Conservation (phyloP, 352 stramenopile species). For the Hyaloperonospora arabidopsidis region DNA sequence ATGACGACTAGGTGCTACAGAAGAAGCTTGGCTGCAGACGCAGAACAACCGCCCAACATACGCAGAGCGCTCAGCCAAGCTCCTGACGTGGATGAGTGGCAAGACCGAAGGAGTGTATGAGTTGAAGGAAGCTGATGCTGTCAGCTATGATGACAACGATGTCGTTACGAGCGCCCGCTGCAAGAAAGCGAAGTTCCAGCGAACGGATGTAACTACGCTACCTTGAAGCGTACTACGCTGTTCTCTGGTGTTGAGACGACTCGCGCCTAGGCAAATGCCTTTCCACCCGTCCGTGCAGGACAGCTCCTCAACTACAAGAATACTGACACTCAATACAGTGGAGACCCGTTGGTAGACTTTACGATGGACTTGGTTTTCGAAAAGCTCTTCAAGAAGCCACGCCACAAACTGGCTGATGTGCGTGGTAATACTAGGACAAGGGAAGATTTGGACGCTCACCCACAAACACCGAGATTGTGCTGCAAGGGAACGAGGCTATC, state of each 20-base stretch:
- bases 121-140: slow-evolving; percentile 17
- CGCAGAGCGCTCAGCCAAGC: slow-evolving; percentile 39
- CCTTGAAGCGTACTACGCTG: slow-evolving; percentile 80
- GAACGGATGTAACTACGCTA: slow-evolving; percentile 56
- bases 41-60: slow-evolving; percentile 40
- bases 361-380: slow-evolving; percentile 95
- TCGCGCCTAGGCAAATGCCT: slow-evolving; percentile 90
- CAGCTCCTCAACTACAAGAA: slow-evolving; percentile 55
- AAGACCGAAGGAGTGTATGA: slow-evolving; percentile 15
- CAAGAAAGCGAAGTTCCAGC: slow-evolving; percentile 12
- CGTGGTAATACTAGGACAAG: slow-evolving; percentile 16
- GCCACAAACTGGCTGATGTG: slow-evolving; percentile 31
- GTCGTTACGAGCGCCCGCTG: background rate
- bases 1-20: slow-evolving; percentile 27
- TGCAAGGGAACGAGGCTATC: slow-evolving; percentile 46
- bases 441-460: slow-evolving; percentile 65
- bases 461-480: slow-evolving; percentile 63
- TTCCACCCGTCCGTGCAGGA: slow-evolving; percentile 94
- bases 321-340: slow-evolving; percentile 84
- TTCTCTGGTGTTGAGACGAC: slow-evolving; percentile 65
- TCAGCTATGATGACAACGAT: slow-evolving; percentile 38
- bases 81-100: slow-evolving; percentile 59
- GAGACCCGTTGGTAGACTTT: slow-evolving; percentile 96
- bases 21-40: slow-evolving; percentile 19
- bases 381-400: slow-evolving; percentile 98